phyloP scores from a whole-genome alignment of 495 filamentous ascomycete species.

The Aspergillus indologenus region DNA sequence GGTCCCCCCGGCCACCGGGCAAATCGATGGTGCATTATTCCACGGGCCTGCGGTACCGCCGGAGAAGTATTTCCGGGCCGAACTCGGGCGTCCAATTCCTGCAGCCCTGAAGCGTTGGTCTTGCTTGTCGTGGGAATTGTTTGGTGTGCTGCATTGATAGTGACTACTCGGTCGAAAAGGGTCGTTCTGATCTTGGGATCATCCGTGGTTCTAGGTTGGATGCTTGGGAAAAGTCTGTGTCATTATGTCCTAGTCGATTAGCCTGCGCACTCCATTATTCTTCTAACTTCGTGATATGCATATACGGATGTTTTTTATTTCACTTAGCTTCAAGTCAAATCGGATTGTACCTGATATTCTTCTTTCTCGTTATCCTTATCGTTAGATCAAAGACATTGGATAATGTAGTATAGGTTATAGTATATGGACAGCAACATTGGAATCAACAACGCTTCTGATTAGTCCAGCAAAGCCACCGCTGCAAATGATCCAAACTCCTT shows the following conservation, averaged over 20 bases:
- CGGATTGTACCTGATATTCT: not conserved
- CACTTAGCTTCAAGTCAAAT: no score
- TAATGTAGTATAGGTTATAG: not conserved
- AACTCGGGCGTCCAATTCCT: conserved; percentile 16
- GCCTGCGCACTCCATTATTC: no score
- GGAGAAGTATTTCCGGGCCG: conserved; percentile 30
- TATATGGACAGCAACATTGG: not conserved
- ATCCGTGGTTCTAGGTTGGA: no score
- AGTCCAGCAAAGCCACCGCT: not conserved
- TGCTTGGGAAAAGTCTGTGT: no score
- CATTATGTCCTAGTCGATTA: no score
- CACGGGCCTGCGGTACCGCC: conserved; percentile 27
- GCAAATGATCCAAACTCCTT: not conserved
- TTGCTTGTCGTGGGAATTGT: no score
- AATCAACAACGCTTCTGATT: not conserved
- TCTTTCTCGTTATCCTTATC: not conserved
- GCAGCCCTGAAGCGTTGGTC: not conserved
- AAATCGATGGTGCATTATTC: conserved; percentile 31
- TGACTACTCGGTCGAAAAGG: no score
- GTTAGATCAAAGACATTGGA: not conserved
- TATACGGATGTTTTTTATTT: no score
- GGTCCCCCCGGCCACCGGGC: conserved; percentile 14
- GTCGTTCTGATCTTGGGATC: no score
- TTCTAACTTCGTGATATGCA: no score
- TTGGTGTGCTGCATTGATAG: no score